A percentile compares a stretch with the other conserved stretches of the same genome.
Evolutionary conservation across 345 rosid species (phyloP).

Genomic region (Lepidium sativum): DNA sequence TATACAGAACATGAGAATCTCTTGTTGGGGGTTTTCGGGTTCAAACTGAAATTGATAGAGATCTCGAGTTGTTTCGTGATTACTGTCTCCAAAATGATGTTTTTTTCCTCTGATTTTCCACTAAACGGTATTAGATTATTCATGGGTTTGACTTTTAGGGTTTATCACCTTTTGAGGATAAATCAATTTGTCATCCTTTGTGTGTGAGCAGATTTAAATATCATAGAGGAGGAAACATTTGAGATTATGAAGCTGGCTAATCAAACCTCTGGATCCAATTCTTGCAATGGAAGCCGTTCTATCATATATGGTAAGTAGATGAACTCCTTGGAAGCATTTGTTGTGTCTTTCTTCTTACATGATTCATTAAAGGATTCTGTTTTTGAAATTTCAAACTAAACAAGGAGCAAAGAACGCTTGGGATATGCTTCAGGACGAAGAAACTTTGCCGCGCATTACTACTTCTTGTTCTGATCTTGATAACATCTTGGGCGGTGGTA

Average conservation of each 20-base stretch:
- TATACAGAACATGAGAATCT: not conserved
- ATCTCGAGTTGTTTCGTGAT: not conserved
- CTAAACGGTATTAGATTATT: not conserved
- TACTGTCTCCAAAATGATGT: not conserved
- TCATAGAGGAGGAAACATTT: conserved; percentile 53
- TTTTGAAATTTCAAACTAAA: not conserved
- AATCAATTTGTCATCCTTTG: not conserved
- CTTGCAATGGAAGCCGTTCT: conserved; percentile 21
- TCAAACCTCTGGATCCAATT: conserved; percentile 6
- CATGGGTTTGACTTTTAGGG: not conserved
- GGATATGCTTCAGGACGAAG: conserved; percentile 84
- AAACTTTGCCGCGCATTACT: conserved; percentile 49
- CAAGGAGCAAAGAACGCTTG: conserved; percentile 82
- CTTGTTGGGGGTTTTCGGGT: not conserved
- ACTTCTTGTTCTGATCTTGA: conserved; percentile 84
- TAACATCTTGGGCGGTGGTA: conserved; percentile 79
- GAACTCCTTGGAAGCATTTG: not conserved
- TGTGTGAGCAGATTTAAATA: conserved; percentile 35
- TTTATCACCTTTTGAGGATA: not conserved
- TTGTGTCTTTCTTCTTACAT: not conserved
- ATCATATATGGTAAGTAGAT: conserved; percentile 38
- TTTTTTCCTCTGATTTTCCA: too few relatives aligned
- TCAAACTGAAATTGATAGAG: not conserved
- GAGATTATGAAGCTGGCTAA: conserved; percentile 45
- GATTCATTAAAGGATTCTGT: not conserved